phyloP scores from a whole-genome alignment of 305 asterid genomes.

The Fraxinus xanthoxyloides region DNA sequence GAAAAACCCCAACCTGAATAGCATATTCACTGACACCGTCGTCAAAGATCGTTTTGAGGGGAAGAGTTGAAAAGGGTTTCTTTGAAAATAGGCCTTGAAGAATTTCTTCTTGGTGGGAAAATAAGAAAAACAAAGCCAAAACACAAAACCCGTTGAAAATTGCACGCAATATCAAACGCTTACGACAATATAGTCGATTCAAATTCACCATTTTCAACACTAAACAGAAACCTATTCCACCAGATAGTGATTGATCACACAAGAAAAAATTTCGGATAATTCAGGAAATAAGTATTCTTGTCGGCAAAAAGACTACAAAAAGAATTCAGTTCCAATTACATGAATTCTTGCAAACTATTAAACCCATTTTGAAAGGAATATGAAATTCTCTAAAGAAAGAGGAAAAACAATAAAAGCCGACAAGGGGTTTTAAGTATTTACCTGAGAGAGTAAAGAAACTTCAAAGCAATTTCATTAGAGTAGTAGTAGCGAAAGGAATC shows the following conservation, averaged over 20 bases:
- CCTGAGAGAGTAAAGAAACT: slow-evolving; percentile 18
- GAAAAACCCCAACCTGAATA: not conserved
- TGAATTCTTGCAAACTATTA: not conserved
- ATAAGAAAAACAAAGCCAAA: slow-evolving; percentile 40
- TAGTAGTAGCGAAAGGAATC: not conserved
- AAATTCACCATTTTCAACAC: slow-evolving; percentile 31
- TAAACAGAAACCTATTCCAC: slow-evolving; percentile 9
- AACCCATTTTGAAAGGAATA: not conserved
- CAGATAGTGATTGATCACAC: slow-evolving; percentile 13
- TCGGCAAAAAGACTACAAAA: not conserved
- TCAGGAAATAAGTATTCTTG: not conserved
- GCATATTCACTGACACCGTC: slow-evolving; percentile 6
- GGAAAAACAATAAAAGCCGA: not conserved
- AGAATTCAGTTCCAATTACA: not conserved
- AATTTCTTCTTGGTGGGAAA: slow-evolving; percentile 26
- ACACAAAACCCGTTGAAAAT: slow-evolving; percentile 46
- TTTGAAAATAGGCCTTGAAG: slow-evolving; percentile 33
- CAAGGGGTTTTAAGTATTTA: slow-evolving; percentile 9
- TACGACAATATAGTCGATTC: slow-evolving; percentile 20
- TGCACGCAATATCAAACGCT: slow-evolving; percentile 45
- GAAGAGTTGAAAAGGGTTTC: slow-evolving; percentile 20
- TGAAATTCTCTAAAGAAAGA: not conserved
- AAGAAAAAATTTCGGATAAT: not conserved
- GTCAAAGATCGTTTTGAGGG: not conserved
- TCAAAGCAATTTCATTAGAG: not conserved